Conservation (phyloP, 768 basidiomycete species). For the Russula lepida region DNA sequence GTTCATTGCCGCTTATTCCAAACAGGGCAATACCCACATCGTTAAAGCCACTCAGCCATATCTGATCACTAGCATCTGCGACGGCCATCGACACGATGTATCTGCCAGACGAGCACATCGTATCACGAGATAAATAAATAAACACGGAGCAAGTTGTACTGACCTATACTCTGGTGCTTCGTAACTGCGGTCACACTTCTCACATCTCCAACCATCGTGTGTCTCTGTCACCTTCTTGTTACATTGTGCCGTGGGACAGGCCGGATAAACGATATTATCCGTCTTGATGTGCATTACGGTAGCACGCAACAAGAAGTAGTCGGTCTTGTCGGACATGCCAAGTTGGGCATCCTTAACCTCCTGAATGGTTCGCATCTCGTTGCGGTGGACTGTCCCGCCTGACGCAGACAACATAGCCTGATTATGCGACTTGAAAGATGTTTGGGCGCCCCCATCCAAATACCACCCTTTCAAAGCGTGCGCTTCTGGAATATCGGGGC, state of each 20-base stretch:
- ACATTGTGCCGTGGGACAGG: slow-evolving; percentile 72
- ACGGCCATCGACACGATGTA: slow-evolving; percentile 82
- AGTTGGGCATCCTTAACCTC: slow-evolving; percentile 74
- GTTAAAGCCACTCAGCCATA: slow-evolving; percentile 94
- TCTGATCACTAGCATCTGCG: slow-evolving; percentile 82
- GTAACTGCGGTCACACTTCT: slow-evolving; percentile 77
- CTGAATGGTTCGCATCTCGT: slow-evolving; percentile 61
- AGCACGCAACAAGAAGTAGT: slow-evolving; percentile 73
- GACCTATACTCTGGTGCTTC: slow-evolving; percentile 75
- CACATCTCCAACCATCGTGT: slow-evolving; percentile 78
- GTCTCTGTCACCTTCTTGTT: slow-evolving; percentile 81
- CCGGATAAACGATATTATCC: slow-evolving; percentile 81
- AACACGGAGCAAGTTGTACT: slow-evolving; percentile 23
- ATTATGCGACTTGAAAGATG: slow-evolving; percentile 67
- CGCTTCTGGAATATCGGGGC: slow-evolving; percentile 89
- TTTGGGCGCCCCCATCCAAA: slow-evolving; percentile 54
- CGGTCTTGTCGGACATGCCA: slow-evolving; percentile 67
- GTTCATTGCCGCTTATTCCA: slow-evolving; percentile 68
- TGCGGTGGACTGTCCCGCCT: slow-evolving; percentile 49
- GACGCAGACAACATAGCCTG: slow-evolving; percentile 33
- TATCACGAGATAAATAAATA: background rate
- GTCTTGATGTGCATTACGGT: slow-evolving; percentile 83
- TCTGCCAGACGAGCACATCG: slow-evolving; percentile 29
- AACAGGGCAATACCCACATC: slow-evolving; percentile 76
- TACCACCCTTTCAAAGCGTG: slow-evolving; percentile 89